A percentile compares a stretch with the other conserved stretches of the same genome.
Conservation (phyloP, 306 rosid genomes). For the Prunus persica region DNA sequence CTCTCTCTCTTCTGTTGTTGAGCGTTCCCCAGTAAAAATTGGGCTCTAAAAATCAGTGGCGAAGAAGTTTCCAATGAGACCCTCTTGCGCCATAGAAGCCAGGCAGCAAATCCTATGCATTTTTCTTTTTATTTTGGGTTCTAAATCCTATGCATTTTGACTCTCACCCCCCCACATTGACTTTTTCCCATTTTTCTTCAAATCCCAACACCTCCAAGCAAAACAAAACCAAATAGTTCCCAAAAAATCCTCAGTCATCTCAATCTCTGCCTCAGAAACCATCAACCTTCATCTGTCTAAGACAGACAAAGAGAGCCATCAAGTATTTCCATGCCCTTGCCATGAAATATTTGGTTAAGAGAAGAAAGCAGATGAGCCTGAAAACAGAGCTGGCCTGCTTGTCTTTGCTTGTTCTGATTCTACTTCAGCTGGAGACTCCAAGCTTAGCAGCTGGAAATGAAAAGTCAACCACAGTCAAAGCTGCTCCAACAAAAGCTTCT, state of each 20-base stretch:
- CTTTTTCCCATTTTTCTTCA: slow-evolving; percentile 36
- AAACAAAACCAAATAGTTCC: slow-evolving; percentile 27
- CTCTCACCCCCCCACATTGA: slow-evolving; percentile 47
- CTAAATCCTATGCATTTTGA: slow-evolving; percentile 38
- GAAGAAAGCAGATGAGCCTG: slow-evolving; percentile 37
- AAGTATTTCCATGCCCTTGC: slow-evolving; percentile 29
- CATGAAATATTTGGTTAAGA: slow-evolving; percentile 43
- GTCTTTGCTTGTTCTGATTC: slow-evolving; percentile 41
- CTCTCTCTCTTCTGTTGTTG: not conserved
- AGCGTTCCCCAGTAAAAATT: slow-evolving; percentile 28
- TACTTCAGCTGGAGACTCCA: slow-evolving; percentile 41
- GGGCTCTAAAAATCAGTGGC: slow-evolving; percentile 52
- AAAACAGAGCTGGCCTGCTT: slow-evolving; percentile 31
- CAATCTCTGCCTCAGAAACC: not conserved
- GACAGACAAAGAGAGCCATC: not conserved
- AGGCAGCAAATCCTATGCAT: slow-evolving; percentile 18
- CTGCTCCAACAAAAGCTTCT: slow-evolving; percentile 13
- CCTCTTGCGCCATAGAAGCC: slow-evolving; percentile 6
- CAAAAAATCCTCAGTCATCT: not conserved
- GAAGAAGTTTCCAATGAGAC: slow-evolving; percentile 29
- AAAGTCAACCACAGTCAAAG: slow-evolving; percentile 37
- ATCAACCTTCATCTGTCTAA: not conserved
- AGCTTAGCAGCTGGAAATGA: slow-evolving; percentile 36
- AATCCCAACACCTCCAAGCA: slow-evolving; percentile 34
- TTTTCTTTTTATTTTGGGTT: not conserved